Evolutionary conservation across 1,284 basidiomycete species (phyloP).

Genomic region (Ustilago crameri): DNA sequence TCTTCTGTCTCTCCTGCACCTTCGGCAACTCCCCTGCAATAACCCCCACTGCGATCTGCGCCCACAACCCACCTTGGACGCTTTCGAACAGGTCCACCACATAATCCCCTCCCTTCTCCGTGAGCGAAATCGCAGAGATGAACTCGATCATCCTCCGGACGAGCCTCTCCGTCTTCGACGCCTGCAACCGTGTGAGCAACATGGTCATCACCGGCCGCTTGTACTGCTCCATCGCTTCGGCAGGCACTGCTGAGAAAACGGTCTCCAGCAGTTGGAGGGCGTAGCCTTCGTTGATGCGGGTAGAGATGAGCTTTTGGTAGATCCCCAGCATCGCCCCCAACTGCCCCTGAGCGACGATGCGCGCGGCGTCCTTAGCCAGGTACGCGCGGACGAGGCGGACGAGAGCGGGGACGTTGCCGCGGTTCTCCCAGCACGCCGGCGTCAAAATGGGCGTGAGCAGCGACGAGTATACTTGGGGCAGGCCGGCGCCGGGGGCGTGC

Average conservation of each 20-base stretch:
- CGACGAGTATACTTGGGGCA: conserved; percentile 82
- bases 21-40: conserved; percentile 84
- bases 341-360: conserved; percentile 81
- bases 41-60: conserved; percentile 81
- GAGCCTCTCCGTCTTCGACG: conserved; percentile 88
- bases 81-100: conserved; percentile 81
- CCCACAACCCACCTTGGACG: conserved; percentile 86
- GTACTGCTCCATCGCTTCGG: conserved; percentile 76
- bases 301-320: conserved; percentile 88
- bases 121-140: conserved; percentile 71
- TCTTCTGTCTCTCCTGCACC: conserved; percentile 82
- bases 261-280: conserved; percentile 89
- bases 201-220: conserved; percentile 83
- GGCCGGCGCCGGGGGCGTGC: conserved; percentile 71
- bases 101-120: conserved; percentile 74
- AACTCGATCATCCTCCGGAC: conserved; percentile 85
- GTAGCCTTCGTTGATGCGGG: conserved; percentile 87
- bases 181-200: conserved; percentile 84
- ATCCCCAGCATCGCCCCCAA: conserved; percentile 85
- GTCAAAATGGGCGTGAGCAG: conserved; percentile 86
- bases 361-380: conserved; percentile 76
- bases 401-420: conserved; percentile 94
- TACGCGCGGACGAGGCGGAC: conserved; percentile 89
- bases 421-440: conserved; percentile 88
- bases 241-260: conserved; percentile 78